Conservation (phyloP, 179 eudicot species). For the Vitellaria paradoxa region DNA sequence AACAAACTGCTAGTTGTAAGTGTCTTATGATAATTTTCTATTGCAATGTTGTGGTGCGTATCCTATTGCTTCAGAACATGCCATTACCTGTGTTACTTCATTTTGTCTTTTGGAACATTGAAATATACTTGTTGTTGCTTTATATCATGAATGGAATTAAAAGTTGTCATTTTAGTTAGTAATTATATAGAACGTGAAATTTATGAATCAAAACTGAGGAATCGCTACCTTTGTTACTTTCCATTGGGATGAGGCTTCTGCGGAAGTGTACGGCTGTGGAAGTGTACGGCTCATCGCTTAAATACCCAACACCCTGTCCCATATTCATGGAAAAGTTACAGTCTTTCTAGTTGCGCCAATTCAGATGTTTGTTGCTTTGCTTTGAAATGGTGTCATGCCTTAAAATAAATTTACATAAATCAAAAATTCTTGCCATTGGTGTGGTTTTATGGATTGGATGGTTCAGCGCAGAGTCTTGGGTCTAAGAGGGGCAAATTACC, state of each 20-base stretch:
- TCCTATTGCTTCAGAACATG: conserved; percentile 6
- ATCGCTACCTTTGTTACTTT: background rate
- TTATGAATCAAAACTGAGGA: background rate
- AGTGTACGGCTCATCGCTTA: background rate
- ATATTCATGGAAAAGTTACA: background rate
- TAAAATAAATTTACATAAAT: no score
- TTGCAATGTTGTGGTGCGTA: conserved; percentile 2
- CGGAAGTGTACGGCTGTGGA: background rate
- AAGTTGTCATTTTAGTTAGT: background rate
- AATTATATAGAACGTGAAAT: background rate
- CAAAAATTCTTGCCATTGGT: no score
- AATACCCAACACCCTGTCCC: background rate
- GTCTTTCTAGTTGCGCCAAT: no score
- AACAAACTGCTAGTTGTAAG: conserved; percentile 64
- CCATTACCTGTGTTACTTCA: background rate
- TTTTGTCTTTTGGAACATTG: background rate
- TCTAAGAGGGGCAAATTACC: no score
- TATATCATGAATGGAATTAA: background rate
- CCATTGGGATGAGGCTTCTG: background rate
- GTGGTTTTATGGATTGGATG: no score
- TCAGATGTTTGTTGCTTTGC: no score
- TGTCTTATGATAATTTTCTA: conserved; percentile 7
- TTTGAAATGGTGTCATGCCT: no score
- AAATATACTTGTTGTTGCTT: background rate
- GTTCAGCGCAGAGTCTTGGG: no score